Evolutionary conservation across 2,329 filamentous ascomycete genomes (phyloP), one percentile per base, ranked within the genome.

Genomic region (Xylariales sp.): DNA sequence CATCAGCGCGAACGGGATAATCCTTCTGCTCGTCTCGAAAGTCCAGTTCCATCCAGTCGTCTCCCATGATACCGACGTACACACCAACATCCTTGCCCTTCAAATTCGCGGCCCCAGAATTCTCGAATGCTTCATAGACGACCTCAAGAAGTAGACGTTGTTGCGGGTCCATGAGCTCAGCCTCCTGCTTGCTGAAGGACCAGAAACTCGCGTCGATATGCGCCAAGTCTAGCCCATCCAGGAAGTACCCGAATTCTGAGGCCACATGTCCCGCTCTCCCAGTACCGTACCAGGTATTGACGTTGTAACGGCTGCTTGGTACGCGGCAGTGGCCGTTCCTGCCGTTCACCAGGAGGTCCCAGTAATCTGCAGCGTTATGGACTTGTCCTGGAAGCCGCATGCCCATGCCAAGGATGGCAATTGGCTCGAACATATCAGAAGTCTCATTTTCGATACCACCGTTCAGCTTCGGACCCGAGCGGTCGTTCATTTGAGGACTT

Each of bases 31-130:
- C n/a, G n/a, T 59, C 56, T 22, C 45, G 45, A 22, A 40, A 38
- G 8, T 38, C 40, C 31, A 53, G 46, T 9, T 53, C 49, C 12
- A 45, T 31, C 54, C 57, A 63, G 42, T 62, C 59, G 7, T 60
- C 51, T 3, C 54, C 54, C 29, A 58, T 62, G 2, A 44, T 53
- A 3, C 62, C 62, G 4, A 63, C 51, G 29, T 56, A 64, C 33
- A 48, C 52, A 3, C 60, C 62, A 4, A 63, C 55, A 4, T 42
- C 31, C 31, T 51, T 56, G 11, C 60, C 61, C n/a, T 53, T 47
- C 21, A 53, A 58, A 15, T 51, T 44, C 2, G 51, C 46, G 33
- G 58, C 52, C 9, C 57, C 58, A 5, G 58, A 53, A 41, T 51
- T 49, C 24, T 60, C 58, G 18, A 61, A 45, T 7, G 52, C 54